phyloP scores from a whole-genome alignment of 257 asterid genomes.

The Voacanga thouarsii region DNA sequence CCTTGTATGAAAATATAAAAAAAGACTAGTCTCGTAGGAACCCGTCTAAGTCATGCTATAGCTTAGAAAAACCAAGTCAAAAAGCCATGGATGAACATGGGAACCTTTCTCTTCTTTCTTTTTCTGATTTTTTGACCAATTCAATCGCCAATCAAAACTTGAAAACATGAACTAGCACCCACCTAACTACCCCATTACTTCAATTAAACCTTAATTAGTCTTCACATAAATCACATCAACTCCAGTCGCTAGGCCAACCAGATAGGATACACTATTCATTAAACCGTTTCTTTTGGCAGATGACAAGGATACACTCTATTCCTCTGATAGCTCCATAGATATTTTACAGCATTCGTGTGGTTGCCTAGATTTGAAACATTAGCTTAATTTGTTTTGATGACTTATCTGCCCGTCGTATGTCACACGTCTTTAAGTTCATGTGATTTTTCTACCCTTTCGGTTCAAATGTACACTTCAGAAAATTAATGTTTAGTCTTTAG shows the following conservation, averaged over 20 bases:
- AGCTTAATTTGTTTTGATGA: not conserved
- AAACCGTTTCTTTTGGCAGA: not conserved
- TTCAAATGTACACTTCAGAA: conserved; percentile 4
- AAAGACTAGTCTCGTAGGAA: not conserved
- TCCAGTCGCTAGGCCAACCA: not conserved
- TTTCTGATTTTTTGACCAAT: not conserved
- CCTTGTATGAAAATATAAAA: not conserved
- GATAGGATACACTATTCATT: not conserved
- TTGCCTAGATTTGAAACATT: conserved; percentile 1
- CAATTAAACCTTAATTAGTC: not conserved
- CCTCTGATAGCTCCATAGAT: conserved; percentile 5
- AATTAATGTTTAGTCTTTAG: not conserved
- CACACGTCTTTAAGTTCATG: not conserved
- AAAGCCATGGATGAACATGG: not conserved
- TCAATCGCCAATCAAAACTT: not conserved
- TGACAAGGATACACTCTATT: not conserved
- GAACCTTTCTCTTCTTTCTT: not conserved
- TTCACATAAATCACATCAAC: not conserved
- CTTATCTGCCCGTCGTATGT: conserved; percentile 5
- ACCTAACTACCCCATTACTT: not conserved
- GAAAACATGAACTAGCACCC: not conserved
- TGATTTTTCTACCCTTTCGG: not conserved
- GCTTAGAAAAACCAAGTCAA: not conserved
- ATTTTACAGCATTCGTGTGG: not conserved
- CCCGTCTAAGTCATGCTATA: too few relatives aligned